phyloP scores from a whole-genome alignment of 2,329 filamentous ascomycete species.

The Exutisphaerella laricina region DNA sequence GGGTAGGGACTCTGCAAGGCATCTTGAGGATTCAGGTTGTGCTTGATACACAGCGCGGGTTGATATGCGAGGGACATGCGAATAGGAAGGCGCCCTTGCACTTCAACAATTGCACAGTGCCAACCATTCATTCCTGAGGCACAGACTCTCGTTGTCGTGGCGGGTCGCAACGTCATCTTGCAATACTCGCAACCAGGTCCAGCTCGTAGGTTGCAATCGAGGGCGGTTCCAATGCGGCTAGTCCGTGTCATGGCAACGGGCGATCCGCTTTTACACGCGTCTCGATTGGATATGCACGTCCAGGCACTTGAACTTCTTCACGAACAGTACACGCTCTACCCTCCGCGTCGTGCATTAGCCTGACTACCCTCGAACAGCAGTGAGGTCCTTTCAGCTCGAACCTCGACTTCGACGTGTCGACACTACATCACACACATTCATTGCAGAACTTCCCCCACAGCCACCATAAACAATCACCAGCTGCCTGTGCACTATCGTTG shows the following conservation, averaged over 20 bases:
- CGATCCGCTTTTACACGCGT: slow-evolving; percentile 1
- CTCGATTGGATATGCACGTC: slow-evolving; percentile 9
- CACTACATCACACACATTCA: neutral
- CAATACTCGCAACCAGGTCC: slow-evolving; percentile 2
- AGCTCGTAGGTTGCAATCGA: slow-evolving; percentile 1
- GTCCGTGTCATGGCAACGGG: neutral
- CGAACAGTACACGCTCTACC: slow-evolving; percentile 16
- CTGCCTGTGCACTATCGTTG: neutral
- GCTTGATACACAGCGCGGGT: too few species aligned
- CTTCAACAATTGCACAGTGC: neutral
- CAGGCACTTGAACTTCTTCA: slow-evolving; percentile 9
- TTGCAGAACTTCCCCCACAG: neutral
- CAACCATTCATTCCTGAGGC: slow-evolving; percentile 9
- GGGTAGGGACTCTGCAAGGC: too few species aligned
- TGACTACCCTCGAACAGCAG: slow-evolving; percentile 2
- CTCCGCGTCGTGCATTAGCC: slow-evolving; percentile 8
- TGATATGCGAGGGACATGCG: too few species aligned
- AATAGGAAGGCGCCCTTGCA: too few species aligned
- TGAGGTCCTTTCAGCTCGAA: slow-evolving; percentile 11
- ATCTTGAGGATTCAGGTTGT: too few species aligned
- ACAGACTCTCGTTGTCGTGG: slow-evolving; percentile 5
- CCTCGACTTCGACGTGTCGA: slow-evolving; percentile 3
- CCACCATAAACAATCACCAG: neutral
- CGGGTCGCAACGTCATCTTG: slow-evolving; percentile 8
- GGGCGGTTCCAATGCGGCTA: neutral